Evolutionary conservation across 208 protist species (phyloP).

Genomic region (Trypanosoma boissoni): DNA sequence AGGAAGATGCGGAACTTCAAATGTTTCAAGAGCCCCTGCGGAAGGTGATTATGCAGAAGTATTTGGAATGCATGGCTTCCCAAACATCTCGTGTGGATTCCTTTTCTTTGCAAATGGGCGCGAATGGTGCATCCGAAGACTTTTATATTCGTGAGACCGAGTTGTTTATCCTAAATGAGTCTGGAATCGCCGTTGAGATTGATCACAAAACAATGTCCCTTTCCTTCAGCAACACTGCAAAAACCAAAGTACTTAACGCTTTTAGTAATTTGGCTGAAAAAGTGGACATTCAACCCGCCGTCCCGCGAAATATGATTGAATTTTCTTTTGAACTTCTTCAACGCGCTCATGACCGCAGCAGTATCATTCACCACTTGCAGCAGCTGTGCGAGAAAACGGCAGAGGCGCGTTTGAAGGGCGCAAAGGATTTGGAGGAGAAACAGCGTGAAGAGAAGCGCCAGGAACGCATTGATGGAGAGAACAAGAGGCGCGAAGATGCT

Average conservation of each 20-base stretch:
- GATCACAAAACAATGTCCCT: slow-evolving; percentile 65
- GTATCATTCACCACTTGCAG: slow-evolving; percentile 41
- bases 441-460: slow-evolving; percentile 30
- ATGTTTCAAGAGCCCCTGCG: slow-evolving; percentile 35
- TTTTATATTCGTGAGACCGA: slow-evolving; percentile 65
- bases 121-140: slow-evolving; percentile 25
- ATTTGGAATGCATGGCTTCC: slow-evolving; percentile 49
- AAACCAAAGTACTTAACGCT: slow-evolving; percentile 48
- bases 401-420: slow-evolving; percentile 29
- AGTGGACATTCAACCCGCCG: slow-evolving; percentile 26
- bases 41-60: slow-evolving; percentile 53
- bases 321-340: slow-evolving; percentile 36
- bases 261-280: slow-evolving; percentile 46
- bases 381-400: slow-evolving; percentile 34
- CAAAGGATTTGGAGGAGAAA: slow-evolving; percentile 33
- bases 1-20: slow-evolving; percentile 10
- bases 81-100: slow-evolving; percentile 44
- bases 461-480: slow-evolving; percentile 47
- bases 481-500: slow-evolving; percentile 41
- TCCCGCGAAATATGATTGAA: slow-evolving; percentile 5
- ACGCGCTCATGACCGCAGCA: slow-evolving; percentile 33
- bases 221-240: slow-evolving; percentile 59
- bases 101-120: slow-evolving; percentile 36
- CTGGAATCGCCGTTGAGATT: slow-evolving; percentile 56
- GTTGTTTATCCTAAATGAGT: slow-evolving; percentile 60